Conservation (phyloP, 495 filamentous ascomycete genomes). For the Coniosporium apollinis region DNA sequence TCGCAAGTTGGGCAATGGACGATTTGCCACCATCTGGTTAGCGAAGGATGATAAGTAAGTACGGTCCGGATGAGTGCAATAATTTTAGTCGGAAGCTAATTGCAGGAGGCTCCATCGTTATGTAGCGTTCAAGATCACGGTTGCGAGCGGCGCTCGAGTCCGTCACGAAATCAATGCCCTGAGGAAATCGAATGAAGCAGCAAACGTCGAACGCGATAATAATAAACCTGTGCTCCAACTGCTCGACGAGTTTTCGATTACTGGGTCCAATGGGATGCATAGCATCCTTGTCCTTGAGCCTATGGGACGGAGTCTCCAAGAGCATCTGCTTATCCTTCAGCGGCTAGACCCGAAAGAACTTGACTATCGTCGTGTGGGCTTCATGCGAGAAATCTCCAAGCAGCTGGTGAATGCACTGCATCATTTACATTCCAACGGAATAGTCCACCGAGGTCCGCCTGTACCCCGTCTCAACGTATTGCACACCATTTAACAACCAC, state of each 20-base stretch:
- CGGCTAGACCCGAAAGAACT: background rate
- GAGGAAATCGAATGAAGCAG: background rate
- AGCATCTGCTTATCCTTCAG: background rate
- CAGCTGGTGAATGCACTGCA: background rate
- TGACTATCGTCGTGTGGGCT: background rate
- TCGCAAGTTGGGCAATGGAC: background rate
- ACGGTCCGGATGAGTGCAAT: background rate
- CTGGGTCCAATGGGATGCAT: background rate
- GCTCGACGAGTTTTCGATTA: background rate
- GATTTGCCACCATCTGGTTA: background rate
- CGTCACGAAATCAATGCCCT: background rate
- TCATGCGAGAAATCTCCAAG: background rate
- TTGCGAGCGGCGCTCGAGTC: background rate
- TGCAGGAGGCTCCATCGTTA: background rate
- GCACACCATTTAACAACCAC: too few species aligned
- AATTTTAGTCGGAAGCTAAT: background rate
- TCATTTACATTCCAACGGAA: background rate
- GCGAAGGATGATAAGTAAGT: conserved; percentile 1
- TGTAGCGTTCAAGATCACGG: background rate
- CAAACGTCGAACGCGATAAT: background rate
- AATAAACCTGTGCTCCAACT: background rate
- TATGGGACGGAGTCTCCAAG: background rate
- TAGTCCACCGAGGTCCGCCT: background rate
- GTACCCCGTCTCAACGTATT: too few species aligned
- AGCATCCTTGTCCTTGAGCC: background rate